Conservation (phyloP, 345 rosid species). For the Eucalyptus curtisii region DNA sequence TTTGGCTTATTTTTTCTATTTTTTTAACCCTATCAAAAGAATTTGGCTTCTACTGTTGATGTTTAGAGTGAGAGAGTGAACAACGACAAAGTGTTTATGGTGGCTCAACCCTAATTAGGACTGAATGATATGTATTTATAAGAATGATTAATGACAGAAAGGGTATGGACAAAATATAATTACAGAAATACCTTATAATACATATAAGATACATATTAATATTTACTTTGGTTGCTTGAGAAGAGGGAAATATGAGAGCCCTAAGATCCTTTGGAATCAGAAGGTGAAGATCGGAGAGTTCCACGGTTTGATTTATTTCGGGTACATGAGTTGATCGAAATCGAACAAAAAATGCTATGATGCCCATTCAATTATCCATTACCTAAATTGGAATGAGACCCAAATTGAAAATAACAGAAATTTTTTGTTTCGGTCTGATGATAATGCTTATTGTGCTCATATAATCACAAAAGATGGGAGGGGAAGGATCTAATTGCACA, state of each 20-base stretch:
- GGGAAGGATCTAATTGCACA: neutral
- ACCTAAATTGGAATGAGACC: neutral
- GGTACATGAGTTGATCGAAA: no score
- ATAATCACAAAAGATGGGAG: neutral
- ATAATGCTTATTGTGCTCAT: neutral
- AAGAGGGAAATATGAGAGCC: neutral
- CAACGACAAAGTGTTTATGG: no score
- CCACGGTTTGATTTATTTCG: rapidly evolving
- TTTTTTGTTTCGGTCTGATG: neutral
- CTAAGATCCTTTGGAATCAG: neutral
- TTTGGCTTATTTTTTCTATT: no score
- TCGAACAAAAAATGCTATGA: neutral
- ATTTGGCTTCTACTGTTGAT: neutral
- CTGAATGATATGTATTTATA: no score
- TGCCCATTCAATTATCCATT: neutral
- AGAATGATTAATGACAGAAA: no score
- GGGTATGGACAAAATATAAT: no score
- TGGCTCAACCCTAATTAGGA: no score
- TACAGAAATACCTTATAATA: rapidly evolving
- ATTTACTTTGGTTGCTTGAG: neutral
- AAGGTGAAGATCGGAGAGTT: neutral
- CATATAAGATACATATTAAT: no score
- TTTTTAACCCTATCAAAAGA: neutral
- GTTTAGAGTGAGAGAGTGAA: no score
- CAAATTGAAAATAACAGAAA: neutral